Evolutionary conservation across 768 basidiomycete species (phyloP).

Genomic region (Lanmaoa rubissima): DNA sequence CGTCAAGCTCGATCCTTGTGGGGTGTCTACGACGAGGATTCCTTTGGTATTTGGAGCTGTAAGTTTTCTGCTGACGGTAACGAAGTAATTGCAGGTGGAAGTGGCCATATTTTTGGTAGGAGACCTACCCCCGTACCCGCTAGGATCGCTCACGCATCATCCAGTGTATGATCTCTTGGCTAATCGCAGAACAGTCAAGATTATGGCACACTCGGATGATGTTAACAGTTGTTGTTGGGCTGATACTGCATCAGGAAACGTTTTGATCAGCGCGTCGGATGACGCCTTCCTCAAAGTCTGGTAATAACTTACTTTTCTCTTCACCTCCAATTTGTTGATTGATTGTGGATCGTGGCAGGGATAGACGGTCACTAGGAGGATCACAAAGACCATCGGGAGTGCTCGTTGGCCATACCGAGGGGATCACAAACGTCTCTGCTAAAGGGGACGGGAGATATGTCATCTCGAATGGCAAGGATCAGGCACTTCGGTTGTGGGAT

Average conservation of each 20-base stretch:
- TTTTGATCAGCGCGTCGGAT: slow-evolving; percentile 93
- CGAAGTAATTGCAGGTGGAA: slow-evolving; percentile 92
- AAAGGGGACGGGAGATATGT: slow-evolving; percentile 97
- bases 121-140: neutral
- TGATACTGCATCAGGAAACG: slow-evolving; percentile 87
- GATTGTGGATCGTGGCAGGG: slow-evolving; percentile 36
- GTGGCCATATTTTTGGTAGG: slow-evolving; percentile 73
- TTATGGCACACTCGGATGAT: slow-evolving; percentile 85
- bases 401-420: slow-evolving; percentile 93
- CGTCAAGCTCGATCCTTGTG: slow-evolving; percentile 34
- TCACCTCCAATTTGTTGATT: neutral
- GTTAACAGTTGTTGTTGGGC: slow-evolving; percentile 98
- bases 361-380: slow-evolving; percentile 46
- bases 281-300: slow-evolving; percentile 95
- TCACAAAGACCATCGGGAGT: slow-evolving; percentile 83
- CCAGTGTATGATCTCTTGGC: slow-evolving; percentile 90
- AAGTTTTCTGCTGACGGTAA: slow-evolving; percentile 95
- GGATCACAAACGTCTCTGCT: slow-evolving; percentile 90
- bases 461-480: slow-evolving; percentile 96
- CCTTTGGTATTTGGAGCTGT: slow-evolving; percentile 87
- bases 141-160: neutral
- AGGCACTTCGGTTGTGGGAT: slow-evolving; percentile 90
- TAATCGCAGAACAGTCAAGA: slow-evolving; percentile 75
- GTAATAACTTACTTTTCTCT: slow-evolving; percentile 40
- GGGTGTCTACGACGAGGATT: slow-evolving; percentile 39